Base-by-base conservation (phyloP, 1,284 basidiomycete species). In the Boletus semigastroideus region DNA sequence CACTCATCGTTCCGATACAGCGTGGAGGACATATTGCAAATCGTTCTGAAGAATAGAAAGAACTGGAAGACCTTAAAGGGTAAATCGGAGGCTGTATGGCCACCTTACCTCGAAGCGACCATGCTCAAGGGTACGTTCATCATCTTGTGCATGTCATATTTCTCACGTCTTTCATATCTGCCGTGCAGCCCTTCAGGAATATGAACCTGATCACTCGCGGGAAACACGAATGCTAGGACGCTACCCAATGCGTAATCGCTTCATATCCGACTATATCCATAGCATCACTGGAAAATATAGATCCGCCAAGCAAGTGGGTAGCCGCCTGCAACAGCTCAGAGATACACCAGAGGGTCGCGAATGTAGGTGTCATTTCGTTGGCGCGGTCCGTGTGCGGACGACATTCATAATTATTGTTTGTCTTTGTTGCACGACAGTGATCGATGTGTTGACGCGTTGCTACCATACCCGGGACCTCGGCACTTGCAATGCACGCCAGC, bases 51-150 rank as follows among this genome's bases (percentile, higher is more conserved):
- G 54, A 79, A 79, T 45, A 77, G 86, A 54, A 87, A 86, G 69
- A 84, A 78, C 62, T 87, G 85, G 84, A 88, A 87, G 69, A 87
- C 84, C 1, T 69, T 83, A 52, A 79, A 80, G 65, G 86, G 84
- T 53, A 62, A 59, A 42, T 79, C 82, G 31, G 86, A 87, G 63
- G 77, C 83, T 38, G 85, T 88, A 37, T 88, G 86, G 86, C 86
- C 86, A 37, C 85, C 83, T 20, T 78, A 85, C 59, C 80, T 90
- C 49, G 87, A 90, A 72, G 84, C 82, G 38, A 84, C 84, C 47
- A 74, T 90, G 57, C 78, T 90, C 51, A 83, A 87, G 77, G 87
- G 86, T 85, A 57, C 34, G 70, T 50, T 50, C 48, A 55, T 51
- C 28, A 41, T 44, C 52, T n/a, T 47, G 44, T 34, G 19, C 20